These are phyloP conservation scores for Aureobasidium sp. DNA, from an alignment of 2,329 filamentous ascomycete species.

Conservation along the genomic window DNA sequence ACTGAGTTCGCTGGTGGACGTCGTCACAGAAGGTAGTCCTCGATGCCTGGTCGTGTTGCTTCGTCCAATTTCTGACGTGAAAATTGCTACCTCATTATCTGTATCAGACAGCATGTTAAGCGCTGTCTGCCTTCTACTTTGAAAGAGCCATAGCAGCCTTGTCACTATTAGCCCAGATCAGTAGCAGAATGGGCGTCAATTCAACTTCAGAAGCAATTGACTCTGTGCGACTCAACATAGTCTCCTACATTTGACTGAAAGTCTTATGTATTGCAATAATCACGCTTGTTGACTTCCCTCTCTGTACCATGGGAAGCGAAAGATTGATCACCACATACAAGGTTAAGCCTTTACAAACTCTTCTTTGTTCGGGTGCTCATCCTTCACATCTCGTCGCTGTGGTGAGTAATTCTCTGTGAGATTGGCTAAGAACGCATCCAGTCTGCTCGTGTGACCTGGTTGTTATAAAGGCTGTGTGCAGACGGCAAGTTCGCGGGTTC, in stretches of 20 bases:
- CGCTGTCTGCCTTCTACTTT: background rate
- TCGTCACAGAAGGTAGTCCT: background rate
- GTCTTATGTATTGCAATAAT: background rate
- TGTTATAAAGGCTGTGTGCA: background rate
- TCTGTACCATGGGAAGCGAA: background rate
- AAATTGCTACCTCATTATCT: background rate
- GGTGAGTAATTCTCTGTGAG: background rate
- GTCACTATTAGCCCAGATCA: background rate
- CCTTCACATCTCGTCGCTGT: background rate
- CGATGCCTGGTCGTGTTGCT: background rate
- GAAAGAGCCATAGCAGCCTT: background rate
- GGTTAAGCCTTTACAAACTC: background rate
- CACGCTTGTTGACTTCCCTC: background rate
- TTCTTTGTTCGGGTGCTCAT: background rate
- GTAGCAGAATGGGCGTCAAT: background rate
- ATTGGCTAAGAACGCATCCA: background rate
- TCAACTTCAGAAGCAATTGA: background rate
- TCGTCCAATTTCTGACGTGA: background rate
- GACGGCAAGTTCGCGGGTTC: background rate
- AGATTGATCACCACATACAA: no score
- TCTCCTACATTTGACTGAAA: no score
- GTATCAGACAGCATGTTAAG: background rate
- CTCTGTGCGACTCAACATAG: background rate
- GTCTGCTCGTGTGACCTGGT: background rate
- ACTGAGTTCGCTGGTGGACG: background rate